These are phyloP conservation scores for Fomitopsis betulina DNA, from an alignment of 1,284 basidiomycete species.

Conservation along the genomic window DNA sequence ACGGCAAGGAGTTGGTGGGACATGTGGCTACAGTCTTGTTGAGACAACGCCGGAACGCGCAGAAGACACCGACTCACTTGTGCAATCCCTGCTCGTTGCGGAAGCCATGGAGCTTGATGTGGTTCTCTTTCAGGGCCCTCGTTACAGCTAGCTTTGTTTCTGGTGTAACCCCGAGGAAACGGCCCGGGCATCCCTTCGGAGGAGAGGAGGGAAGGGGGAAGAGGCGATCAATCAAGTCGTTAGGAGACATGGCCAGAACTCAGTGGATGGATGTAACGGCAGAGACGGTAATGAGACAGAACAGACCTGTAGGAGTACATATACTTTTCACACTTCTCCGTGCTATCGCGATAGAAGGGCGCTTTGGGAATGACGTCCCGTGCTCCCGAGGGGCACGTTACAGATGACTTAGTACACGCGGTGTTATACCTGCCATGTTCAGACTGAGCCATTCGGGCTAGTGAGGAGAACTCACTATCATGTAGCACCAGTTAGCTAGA, in stretches of 20 bases:
- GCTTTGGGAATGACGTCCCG: too few species aligned
- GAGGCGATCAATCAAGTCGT: constrained; percentile 11
- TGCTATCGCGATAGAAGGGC: too few species aligned
- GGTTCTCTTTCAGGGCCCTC: constrained; percentile 49
- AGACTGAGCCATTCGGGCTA: too few species aligned
- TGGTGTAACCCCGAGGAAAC: constrained; percentile 45
- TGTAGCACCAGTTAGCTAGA: too few species aligned
- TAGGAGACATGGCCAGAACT: constrained; percentile 1
- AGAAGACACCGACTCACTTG: constrained; percentile 31
- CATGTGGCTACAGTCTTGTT: constrained; percentile 5
- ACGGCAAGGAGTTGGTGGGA: constrained; percentile 47
- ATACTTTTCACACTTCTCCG: too few species aligned
- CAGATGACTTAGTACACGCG: too few species aligned
- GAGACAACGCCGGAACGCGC: neutral
- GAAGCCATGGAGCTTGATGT: constrained; percentile 54
- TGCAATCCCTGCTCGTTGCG: constrained; percentile 58
- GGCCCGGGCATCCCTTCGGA: constrained; percentile 10
- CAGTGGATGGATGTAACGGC: too few species aligned
- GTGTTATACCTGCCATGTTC: too few species aligned
- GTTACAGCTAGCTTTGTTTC: constrained; percentile 42
- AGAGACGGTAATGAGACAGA: neutral
- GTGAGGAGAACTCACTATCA: too few species aligned
- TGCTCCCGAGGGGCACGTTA: too few species aligned
- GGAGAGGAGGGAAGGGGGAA: constrained; percentile 16
- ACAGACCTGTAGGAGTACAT: too few species aligned